Base-by-base conservation (phyloP, 106 monocot species). In the Apostasia ramifera region DNA sequence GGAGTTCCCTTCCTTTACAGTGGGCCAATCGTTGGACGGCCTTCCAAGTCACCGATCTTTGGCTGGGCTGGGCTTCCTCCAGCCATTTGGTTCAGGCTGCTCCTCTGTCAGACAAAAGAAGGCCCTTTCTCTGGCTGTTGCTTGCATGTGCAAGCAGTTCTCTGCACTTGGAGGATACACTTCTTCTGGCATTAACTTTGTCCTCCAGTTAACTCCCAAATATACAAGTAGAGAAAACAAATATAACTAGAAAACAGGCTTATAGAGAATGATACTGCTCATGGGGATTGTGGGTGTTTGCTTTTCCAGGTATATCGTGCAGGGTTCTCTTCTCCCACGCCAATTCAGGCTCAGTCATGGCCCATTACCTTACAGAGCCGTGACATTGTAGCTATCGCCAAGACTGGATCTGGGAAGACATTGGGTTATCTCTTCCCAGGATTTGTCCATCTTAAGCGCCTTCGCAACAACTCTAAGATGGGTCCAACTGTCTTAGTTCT, bases 371-470 rank as follows among this genome's bases (percentile, higher is more conserved):
- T 97, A 50, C 73, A 83, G 41, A 53, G 71, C 71, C 88, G 80
- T 62, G 97, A 97, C 57, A 60, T 97, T 74, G 92, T 97, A 42
- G 97, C 97, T 0, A 79, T 92, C 81, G 97, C 97, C 59, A 92
- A 97, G 77, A 97, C 97, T 3, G 97, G 97, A 11, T 97, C 97
- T 8, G 97, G 97, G 61, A 97, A 97, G 70, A 97, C 97, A 44
- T 65, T 89, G 44, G 97, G 92, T 14, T 97, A 92, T 83, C 92
- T 92, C 40, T 52, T 97, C 66, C 97, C 97, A 55, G 91, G 85
- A 10, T 95, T 91, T 49, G 72, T 92, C 66, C 92, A 83, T 77
- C 68, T 92, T 39, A 89, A 85, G 61, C 81, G 74, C 40, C 56
- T 87, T 42, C 71, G 60, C 0, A 97, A 85, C 73, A 92, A 85